phyloP scores from a whole-genome alignment of 495 filamentous ascomycete genomes.

The Sporormia fimetaria region DNA sequence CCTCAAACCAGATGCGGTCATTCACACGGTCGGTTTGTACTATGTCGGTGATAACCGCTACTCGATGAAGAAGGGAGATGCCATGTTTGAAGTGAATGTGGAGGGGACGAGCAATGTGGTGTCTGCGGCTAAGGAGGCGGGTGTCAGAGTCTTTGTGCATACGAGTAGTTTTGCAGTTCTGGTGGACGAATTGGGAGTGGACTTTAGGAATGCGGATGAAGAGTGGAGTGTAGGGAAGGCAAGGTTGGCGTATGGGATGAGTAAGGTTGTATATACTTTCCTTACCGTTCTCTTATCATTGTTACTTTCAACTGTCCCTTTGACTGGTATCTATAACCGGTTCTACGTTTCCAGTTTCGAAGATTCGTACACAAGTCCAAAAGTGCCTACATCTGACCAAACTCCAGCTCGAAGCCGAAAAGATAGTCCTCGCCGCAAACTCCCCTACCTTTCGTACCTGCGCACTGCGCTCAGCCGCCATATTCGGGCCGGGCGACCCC shows the following conservation, averaged over 20 bases:
- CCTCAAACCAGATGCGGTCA: conserved; percentile 26
- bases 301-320: neutral
- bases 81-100: conserved; percentile 35
- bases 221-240: conserved; percentile 38
- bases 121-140: conserved; percentile 26
- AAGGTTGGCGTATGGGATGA: conserved; percentile 48
- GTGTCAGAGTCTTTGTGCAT: conserved; percentile 36
- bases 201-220: conserved; percentile 47
- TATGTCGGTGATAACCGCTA: conserved; percentile 25
- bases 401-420: conserved; percentile 42
- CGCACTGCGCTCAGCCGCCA: conserved; percentile 45
- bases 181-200: conserved; percentile 42
- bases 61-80: conserved; percentile 15
- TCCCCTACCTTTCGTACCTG: conserved; percentile 40
- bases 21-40: conserved; percentile 32
- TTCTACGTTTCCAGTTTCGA: neutral
- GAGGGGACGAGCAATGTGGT: conserved; percentile 38
- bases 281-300: neutral
- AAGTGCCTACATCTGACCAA: neutral
- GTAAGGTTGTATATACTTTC: conserved; percentile 36
- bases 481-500: conserved; percentile 47
- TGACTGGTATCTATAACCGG: neutral
- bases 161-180: conserved; percentile 45
- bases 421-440: conserved; percentile 43
- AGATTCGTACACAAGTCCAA: neutral